These are phyloP conservation scores for Beauveria australis DNA, from an alignment of 2,329 filamentous ascomycete genomes.

Conservation along the genomic window DNA sequence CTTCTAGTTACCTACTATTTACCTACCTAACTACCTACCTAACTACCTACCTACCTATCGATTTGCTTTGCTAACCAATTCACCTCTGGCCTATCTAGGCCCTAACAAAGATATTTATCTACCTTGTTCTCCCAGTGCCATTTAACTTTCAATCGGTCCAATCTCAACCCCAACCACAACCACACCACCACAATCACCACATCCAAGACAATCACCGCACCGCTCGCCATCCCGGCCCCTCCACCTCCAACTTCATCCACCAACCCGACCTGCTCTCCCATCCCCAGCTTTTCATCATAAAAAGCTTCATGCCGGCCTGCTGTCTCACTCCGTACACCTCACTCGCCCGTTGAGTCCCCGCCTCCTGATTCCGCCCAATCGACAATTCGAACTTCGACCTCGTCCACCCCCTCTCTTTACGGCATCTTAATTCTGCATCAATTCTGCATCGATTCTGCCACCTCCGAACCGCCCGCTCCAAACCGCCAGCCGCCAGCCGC, in stretches of 20 bases:
- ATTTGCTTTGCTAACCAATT: neutral
- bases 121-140: neutral
- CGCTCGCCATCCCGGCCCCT: neutral
- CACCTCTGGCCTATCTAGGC: neutral
- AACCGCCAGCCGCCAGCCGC: neutral
- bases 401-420: neutral
- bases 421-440: neutral
- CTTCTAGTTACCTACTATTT: neutral
- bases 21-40: no score
- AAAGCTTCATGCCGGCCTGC: constrained; percentile 2
- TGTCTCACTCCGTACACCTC: neutral
- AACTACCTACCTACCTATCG: no score
- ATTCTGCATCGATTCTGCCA: neutral
- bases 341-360: neutral
- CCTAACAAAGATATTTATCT: neutral
- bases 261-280: neutral
- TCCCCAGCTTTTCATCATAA: neutral
- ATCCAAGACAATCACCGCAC: neutral
- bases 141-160: no score
- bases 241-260: neutral
- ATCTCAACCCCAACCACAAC: no score
- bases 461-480: neutral
- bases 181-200: neutral
- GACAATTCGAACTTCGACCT: neutral
- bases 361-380: neutral